A percentile compares a stretch with the other conserved stretches of the same genome.
These are phyloP conservation scores for Edaphochlamys debaryana DNA, from an alignment of 139 green algal species.

Conservation along the genomic window DNA sequence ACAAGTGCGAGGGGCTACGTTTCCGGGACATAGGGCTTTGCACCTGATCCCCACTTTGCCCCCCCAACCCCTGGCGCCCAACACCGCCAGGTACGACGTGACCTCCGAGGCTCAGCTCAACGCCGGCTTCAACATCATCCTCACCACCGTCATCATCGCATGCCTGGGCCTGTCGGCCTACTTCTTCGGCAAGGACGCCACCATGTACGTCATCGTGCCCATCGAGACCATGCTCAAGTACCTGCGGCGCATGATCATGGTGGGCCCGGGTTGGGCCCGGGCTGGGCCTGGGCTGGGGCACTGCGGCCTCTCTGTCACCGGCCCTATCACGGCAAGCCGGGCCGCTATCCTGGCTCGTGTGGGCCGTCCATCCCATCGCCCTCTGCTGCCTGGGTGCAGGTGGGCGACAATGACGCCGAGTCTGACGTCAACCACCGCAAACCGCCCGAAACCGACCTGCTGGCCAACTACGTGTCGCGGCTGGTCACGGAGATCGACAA, in stretches of 20 bases:
- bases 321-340: neutral
- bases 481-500: conserved; percentile 38
- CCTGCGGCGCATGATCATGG: conserved; percentile 30
- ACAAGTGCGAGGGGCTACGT: too few relatives aligned
- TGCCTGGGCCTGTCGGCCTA: conserved; percentile 9
- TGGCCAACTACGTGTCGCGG: conserved; percentile 32
- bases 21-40: too few relatives aligned
- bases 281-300: too few relatives aligned
- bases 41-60: too few relatives aligned
- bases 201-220: conserved; percentile 39
- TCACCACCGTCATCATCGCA: conserved; percentile 21
- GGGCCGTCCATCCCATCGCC: too few relatives aligned
- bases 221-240: conserved; percentile 46
- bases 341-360: too few relatives aligned
- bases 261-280: too few relatives aligned
- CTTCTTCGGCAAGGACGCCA: conserved; percentile 34
- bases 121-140: conserved; percentile 1
- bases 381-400: neutral
- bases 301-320: neutral
- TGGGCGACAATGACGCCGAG: conserved; percentile 22
- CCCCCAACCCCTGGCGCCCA: too few relatives aligned
- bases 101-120: neutral
- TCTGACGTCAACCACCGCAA: neutral
- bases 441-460: conserved; percentile 33
- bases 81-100: conserved; percentile 26